Percentiles rank a stretch among this genome's conserved stretches.
Conservation (phyloP, 495 filamentous ascomycete genomes). For the Clohesyomyces aquaticus region DNA sequence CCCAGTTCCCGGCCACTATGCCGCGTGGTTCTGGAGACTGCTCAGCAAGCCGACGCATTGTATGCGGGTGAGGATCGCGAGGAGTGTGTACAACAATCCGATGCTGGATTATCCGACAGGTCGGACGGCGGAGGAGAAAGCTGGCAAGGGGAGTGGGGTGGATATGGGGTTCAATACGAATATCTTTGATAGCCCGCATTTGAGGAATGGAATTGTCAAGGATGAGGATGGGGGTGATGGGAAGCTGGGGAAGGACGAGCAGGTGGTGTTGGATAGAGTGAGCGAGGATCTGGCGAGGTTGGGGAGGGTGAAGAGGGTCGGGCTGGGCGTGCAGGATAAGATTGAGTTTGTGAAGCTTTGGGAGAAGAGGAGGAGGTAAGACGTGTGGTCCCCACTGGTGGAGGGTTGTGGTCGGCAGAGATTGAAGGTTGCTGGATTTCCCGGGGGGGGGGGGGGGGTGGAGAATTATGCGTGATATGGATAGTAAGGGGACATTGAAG, state of each 20-base stretch:
- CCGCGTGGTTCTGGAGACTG: conserved; percentile 78
- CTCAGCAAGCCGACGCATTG: conserved; percentile 85
- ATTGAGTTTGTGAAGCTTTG: conserved; percentile 69
- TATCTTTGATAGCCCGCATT: conserved; percentile 54
- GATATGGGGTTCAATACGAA: conserved; percentile 55
- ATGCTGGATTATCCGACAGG: conserved; percentile 49
- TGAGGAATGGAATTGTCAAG: conserved; percentile 15
- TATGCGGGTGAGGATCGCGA: conserved; percentile 86
- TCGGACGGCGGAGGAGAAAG: conserved; percentile 6
- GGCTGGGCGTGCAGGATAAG: conserved; percentile 81
- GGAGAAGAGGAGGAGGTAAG: conserved; percentile 49
- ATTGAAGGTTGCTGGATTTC: too few relatives aligned
- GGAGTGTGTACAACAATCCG: conserved; percentile 60
- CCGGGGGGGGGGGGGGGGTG: too few relatives aligned
- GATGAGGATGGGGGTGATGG: conserved; percentile 25
- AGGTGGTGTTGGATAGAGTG: conserved; percentile 68
- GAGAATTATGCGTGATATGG: too few relatives aligned
- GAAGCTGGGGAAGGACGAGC: conserved; percentile 47
- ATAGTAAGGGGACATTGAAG: too few relatives aligned
- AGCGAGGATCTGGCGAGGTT: conserved; percentile 86
- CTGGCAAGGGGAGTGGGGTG: conserved; percentile 12
- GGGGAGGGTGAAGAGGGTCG: conserved; percentile 88
- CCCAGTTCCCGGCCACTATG: conserved; percentile 73
- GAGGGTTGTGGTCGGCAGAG: too few relatives aligned
- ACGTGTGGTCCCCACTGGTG: too few relatives aligned